Evolutionary conservation across 768 basidiomycete genomes (phyloP).

Genomic region (Amanita phalloides): DNA sequence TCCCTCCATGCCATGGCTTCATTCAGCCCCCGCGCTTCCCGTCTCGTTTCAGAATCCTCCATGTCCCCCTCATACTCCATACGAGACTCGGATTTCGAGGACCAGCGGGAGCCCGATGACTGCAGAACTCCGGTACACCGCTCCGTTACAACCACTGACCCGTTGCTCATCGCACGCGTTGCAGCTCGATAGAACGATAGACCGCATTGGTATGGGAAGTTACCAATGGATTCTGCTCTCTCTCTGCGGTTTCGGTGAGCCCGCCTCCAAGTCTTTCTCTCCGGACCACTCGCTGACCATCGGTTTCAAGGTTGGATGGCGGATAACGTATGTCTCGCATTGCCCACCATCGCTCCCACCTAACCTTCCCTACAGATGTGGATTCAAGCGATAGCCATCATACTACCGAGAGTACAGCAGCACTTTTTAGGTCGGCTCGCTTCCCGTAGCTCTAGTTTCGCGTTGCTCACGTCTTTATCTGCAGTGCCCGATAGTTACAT

Average conservation of each 20-base stretch:
- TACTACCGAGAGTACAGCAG: slow-evolving; percentile 91
- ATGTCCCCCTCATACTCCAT: slow-evolving; percentile 20
- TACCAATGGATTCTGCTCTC: slow-evolving; percentile 80
- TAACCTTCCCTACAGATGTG: slow-evolving; percentile 59
- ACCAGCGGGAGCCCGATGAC: slow-evolving; percentile 26
- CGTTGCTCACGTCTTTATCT: not conserved
- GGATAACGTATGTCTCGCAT: slow-evolving; percentile 58
- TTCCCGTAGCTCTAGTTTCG: not conserved
- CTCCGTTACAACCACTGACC: not conserved
- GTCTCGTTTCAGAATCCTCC: slow-evolving; percentile 31
- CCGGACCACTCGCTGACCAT: not conserved
- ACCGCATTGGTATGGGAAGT: slow-evolving; percentile 85
- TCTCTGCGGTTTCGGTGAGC: slow-evolving; percentile 82
- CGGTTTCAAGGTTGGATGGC: slow-evolving; percentile 71
- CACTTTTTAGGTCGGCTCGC: slow-evolving; percentile 59
- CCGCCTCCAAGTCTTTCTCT: not conserved
- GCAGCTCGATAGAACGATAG: slow-evolving; percentile 74
- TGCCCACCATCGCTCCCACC: slow-evolving; percentile 7
- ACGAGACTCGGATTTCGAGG: slow-evolving; percentile 28
- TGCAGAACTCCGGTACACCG: slow-evolving; percentile 35
- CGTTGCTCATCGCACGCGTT: not conserved
- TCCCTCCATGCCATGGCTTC: slow-evolving; percentile 26
- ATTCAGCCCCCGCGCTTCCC: slow-evolving; percentile 35
- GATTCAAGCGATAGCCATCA: slow-evolving; percentile 86
- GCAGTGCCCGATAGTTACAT: slow-evolving; percentile 67